These are phyloP conservation scores for Xerocomus brunneocitrinus DNA, from an alignment of 768 basidiomycete species.

Conservation along the genomic window DNA sequence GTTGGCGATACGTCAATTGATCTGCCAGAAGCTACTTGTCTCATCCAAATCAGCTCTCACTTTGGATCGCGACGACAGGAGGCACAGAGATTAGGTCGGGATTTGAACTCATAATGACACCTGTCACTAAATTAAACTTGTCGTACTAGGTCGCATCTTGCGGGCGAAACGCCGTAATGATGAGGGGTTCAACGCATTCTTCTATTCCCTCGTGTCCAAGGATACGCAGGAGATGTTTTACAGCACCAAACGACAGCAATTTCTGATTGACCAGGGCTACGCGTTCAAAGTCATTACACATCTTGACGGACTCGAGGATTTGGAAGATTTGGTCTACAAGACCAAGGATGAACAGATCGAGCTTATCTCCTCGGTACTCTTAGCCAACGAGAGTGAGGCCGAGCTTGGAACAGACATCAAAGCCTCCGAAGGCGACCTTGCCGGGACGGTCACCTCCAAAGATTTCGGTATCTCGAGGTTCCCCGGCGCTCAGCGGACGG, in stretches of 20 bases:
- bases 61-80: conserved; percentile 98
- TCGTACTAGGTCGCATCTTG: conserved; percentile 75
- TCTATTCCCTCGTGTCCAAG: conserved; percentile 98
- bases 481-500: conserved; percentile 69
- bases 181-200: conserved; percentile 99
- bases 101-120: conserved; percentile 10
- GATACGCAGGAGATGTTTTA: conserved; percentile 99
- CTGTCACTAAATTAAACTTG: conserved; percentile 11
- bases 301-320: conserved; percentile 83
- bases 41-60: conserved; percentile 99
- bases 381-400: conserved; percentile 87
- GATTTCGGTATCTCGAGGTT: conserved; percentile 71
- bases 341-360: conserved; percentile 94
- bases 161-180: conserved; percentile 97
- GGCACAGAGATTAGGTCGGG: conserved; percentile 86
- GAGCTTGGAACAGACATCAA: conserved; percentile 83
- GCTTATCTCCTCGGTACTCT: conserved; percentile 85
- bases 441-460: conserved; percentile 82
- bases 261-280: conserved; percentile 98
- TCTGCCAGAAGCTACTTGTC: conserved; percentile 96
- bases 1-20: conserved; percentile 99
- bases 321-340: conserved; percentile 87
- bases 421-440: conserved; percentile 78
- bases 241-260: conserved; percentile 97
- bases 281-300: conserved; percentile 99